Evolutionary conservation across 2,329 filamentous ascomycete species (phyloP), one percentile per base, ranked within the genome.

Genomic region (Epichloe uncinata): DNA sequence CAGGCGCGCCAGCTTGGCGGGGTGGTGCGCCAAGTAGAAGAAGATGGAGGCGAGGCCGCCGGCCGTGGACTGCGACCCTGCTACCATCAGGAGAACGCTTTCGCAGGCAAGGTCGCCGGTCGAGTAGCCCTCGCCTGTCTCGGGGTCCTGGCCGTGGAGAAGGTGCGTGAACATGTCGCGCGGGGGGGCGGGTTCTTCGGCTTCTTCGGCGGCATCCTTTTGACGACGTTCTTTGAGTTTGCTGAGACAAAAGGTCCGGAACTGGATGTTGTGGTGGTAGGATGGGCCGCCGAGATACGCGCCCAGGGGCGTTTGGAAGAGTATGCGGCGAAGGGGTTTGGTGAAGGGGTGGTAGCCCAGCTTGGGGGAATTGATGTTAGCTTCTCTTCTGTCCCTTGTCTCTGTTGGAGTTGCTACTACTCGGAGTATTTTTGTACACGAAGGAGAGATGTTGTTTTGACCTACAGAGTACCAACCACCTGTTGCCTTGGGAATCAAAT

Each of bases 91-190:
- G 6, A 54, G 53, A 41, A 60, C 56, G 5, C 53, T 56, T 52
- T 61, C 59, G 16, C 58, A 56, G 20, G 52, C 58, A 6, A 61
- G 53, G 38, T 61, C 59, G 2, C 53, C 43, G 1, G 46, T 20
- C 7, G 43, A 55, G 37, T 59, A 60, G 12, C 58, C 58, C n/a
- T 50, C 50, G 36, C 59, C 59, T 2, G 59, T 60, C 38, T 57
- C 53, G 2, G 58, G 58, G 4, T 61, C 59, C 11, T 48, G 47
- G 0, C 55, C 53, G 15, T 52, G 38, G 44, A 58, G 51, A 16
- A 61, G 51, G 35, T 58, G 55, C 34, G 59, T 53, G 22, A 60
- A 60, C 35, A 61, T 58, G 50, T 60, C 59, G 40, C 22, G 22
- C 6, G 22, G 6, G 22, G 22, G 2, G 22, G 22, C 22, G 22